Percentiles rank a stretch among this genome's conserved stretches.
Evolutionary conservation across 2,329 filamentous ascomycete genomes (phyloP).

Genomic region (Bipolaris gigantea): DNA sequence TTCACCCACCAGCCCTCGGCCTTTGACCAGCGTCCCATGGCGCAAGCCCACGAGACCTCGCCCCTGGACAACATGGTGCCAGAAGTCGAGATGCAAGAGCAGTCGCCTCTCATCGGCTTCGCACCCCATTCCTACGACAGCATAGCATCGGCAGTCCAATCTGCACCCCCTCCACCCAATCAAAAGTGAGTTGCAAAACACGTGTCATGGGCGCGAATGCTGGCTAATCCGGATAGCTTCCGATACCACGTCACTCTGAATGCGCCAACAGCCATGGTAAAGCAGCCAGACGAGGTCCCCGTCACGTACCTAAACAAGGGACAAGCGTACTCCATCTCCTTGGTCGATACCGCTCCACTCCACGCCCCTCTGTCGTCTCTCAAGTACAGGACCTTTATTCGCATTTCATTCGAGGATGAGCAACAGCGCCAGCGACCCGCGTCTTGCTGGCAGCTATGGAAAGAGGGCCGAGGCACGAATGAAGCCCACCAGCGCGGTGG

Average conservation of each 20-base stretch:
- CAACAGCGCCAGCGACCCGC: conserved; percentile 83
- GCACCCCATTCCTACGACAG: conserved; percentile 57
- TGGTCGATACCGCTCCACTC: conserved; percentile 73
- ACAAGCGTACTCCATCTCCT: conserved; percentile 85
- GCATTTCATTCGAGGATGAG: conserved; percentile 97
- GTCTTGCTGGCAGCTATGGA: conserved; percentile 89
- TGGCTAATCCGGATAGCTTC: conserved; percentile 59
- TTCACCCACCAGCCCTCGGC: conserved; percentile 80
- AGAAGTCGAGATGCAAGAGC: conserved; percentile 63
- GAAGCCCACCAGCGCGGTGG: conserved; percentile 93
- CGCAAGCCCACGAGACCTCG: conserved; percentile 66
- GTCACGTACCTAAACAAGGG: conserved; percentile 99
- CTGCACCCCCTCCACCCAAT: conserved; percentile 39
- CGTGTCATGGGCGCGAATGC: not conserved
- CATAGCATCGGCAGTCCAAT: conserved; percentile 41
- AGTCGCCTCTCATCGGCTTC: conserved; percentile 62
- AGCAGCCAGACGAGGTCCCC: conserved; percentile 84
- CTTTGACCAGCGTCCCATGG: conserved; percentile 70
- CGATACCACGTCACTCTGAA: conserved; percentile 89
- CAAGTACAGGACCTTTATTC: conserved; percentile 85
- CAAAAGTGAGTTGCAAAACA: conserved; percentile 50
- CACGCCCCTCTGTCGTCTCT: conserved; percentile 59
- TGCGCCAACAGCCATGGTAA: conserved; percentile 95
- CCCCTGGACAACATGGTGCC: conserved; percentile 60
- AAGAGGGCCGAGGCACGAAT: conserved; percentile 92